Percentiles rank a stretch among this genome's conserved stretches.
Conservation (phyloP, 2,329 filamentous ascomycete genomes). For the Chaetothyriales sp. region DNA sequence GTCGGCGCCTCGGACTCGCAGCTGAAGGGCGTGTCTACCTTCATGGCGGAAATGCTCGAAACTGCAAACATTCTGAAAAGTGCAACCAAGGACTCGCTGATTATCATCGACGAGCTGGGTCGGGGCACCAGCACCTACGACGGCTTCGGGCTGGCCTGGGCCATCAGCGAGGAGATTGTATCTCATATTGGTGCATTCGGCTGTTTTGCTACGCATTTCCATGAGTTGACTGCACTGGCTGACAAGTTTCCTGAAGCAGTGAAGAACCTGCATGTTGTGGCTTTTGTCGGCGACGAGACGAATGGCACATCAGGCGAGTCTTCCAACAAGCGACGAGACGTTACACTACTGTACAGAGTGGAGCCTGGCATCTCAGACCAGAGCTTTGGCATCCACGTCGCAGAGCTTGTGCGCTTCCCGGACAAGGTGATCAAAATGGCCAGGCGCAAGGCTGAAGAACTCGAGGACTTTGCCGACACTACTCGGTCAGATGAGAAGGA, state of each 20-base stretch:
- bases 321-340: slow-evolving; percentile 53
- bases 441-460: slow-evolving; percentile 94
- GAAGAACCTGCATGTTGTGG: slow-evolving; percentile 85
- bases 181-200: slow-evolving; percentile 88
- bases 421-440: slow-evolving; percentile 98
- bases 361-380: slow-evolving; percentile 92
- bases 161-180: slow-evolving; percentile 93
- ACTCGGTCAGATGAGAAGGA: slow-evolving; percentile 42
- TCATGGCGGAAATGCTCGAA: slow-evolving; percentile 99
- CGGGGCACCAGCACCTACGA: slow-evolving; percentile 96
- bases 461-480: slow-evolving; percentile 85
- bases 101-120: slow-evolving; percentile 96
- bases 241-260: slow-evolving; percentile 71
- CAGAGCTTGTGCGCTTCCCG: slow-evolving; percentile 88
- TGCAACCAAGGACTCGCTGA: slow-evolving; percentile 83
- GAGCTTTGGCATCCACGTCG: slow-evolving; percentile 95
- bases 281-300: slow-evolving; percentile 54
- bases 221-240: slow-evolving; percentile 82
- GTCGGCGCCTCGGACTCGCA: slow-evolving; percentile 94
- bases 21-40: slow-evolving; percentile 93
- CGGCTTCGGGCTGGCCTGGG: slow-evolving; percentile 97
- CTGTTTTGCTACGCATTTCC: slow-evolving; percentile 95
- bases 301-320: slow-evolving; percentile 22
- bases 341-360: slow-evolving; percentile 92
- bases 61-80: slow-evolving; percentile 97